phyloP scores from a whole-genome alignment of 2,329 filamentous ascomycete species.

The Colletotrichum kahawae region DNA sequence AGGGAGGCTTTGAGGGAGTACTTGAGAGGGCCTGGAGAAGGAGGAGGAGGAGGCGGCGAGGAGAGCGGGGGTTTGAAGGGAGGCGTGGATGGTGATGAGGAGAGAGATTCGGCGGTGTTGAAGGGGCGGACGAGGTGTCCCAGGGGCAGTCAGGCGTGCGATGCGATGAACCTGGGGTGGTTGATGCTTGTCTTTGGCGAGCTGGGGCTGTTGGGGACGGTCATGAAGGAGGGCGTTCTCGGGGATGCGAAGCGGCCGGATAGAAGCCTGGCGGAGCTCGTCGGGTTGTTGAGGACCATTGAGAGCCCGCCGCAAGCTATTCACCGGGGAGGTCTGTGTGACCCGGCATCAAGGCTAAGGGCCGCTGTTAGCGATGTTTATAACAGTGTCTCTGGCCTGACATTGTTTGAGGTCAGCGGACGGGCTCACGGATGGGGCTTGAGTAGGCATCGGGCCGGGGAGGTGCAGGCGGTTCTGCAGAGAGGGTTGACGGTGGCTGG shows the following conservation, averaged over 20 bases:
- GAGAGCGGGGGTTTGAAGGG: neutral
- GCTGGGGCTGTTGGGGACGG: constrained; percentile 45
- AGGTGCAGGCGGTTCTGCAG: constrained; percentile 37
- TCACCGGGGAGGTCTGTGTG: constrained; percentile 50
- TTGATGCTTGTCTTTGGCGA: constrained; percentile 57
- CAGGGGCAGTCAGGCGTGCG: constrained; percentile 54
- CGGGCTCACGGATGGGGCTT: constrained; percentile 55
- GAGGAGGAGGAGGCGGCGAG: too few relatives aligned
- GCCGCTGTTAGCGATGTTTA: constrained; percentile 54
- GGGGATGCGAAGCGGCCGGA: constrained; percentile 26
- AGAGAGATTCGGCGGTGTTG: constrained; percentile 25
- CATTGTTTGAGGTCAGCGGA: constrained; percentile 53
- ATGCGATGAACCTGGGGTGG: constrained; percentile 59
- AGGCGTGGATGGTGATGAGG: constrained; percentile 29
- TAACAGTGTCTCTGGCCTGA: constrained; percentile 54
- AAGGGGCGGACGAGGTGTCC: constrained; percentile 51
- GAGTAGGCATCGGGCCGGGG: constrained; percentile 40
- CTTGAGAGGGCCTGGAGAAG: constrained; percentile 26
- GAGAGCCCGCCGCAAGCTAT: constrained; percentile 48
- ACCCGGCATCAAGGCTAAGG: constrained; percentile 53
- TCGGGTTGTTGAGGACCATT: constrained; percentile 47
- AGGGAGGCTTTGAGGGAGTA: constrained; percentile 50
- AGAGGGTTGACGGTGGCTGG: neutral
- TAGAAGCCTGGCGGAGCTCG: constrained; percentile 49
- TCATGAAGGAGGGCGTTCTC: constrained; percentile 36